Conservation (phyloP, 306 rosid genomes). For the Luffa acutangula region DNA sequence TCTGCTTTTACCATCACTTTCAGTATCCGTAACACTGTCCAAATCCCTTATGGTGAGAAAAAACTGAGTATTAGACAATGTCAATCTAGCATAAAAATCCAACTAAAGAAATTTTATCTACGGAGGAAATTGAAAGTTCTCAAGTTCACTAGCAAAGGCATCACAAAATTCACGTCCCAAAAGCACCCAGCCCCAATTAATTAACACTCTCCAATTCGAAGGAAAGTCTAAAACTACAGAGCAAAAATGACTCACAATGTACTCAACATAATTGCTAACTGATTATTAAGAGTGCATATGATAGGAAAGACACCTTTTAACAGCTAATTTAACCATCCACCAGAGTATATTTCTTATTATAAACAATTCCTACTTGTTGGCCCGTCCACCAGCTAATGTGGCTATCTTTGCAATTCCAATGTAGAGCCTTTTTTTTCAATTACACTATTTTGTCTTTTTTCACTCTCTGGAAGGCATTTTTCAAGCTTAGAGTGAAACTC, state of each 20-base stretch:
- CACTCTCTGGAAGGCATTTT: not conserved
- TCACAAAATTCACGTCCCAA: not conserved
- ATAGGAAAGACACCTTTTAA: not conserved
- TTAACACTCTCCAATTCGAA: not conserved
- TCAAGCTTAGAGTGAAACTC: no score
- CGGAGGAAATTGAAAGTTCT: not conserved
- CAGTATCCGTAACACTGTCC: slow-evolving; percentile 45
- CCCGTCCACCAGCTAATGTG: not conserved
- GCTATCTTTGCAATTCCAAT: not conserved
- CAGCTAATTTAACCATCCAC: not conserved
- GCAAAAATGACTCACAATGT: not conserved
- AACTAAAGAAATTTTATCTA: not conserved
- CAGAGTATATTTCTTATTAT: not conserved
- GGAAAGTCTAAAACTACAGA: not conserved
- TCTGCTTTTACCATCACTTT: slow-evolving; percentile 39
- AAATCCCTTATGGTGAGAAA: slow-evolving; percentile 38
- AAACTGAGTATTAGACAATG: slow-evolving; percentile 4
- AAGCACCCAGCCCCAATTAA: not conserved
- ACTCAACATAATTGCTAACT: not conserved
- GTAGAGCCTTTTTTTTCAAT: not conserved
- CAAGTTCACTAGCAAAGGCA: not conserved
- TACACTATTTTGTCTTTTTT: not conserved
- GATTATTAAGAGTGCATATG: not conserved
- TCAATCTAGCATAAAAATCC: not conserved
- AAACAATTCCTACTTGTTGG: not conserved